phyloP scores from a whole-genome alignment of 2,329 filamentous ascomycete species.

The Epichloe uncinata region DNA sequence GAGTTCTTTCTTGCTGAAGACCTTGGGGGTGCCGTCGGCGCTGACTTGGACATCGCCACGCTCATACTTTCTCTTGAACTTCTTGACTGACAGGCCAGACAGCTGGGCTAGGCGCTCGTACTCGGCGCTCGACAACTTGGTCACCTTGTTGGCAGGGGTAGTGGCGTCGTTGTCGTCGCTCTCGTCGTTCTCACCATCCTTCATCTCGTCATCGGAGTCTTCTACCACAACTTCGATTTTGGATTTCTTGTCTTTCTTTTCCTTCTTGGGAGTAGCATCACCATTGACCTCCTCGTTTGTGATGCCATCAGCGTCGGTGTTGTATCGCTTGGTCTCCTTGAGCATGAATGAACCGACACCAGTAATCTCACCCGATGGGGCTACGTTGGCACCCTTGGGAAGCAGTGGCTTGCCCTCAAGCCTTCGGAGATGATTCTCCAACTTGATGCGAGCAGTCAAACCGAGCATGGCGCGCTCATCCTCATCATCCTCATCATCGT shows the following conservation, averaged over 20 bases:
- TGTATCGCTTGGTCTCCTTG: constrained; percentile 90
- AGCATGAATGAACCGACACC: constrained; percentile 73
- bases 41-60: constrained; percentile 59
- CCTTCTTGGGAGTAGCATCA: constrained; percentile 23
- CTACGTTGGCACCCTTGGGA: constrained; percentile 61
- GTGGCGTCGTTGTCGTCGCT: constrained; percentile 19
- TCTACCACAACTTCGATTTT: constrained; percentile 27
- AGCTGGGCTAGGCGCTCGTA: constrained; percentile 48
- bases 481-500: constrained; percentile 58
- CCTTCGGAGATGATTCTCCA: constrained; percentile 61
- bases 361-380: constrained; percentile 52
- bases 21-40: constrained; percentile 52
- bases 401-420: constrained; percentile 86
- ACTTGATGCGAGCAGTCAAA: constrained; percentile 53
- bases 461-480: constrained; percentile 80
- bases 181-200: constrained; percentile 29
- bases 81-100: constrained; percentile 57
- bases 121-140: constrained; percentile 40
- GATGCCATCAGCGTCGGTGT: constrained; percentile 81
- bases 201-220: constrained; percentile 30
- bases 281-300: constrained; percentile 38
- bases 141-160: constrained; percentile 22
- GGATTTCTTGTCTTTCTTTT: constrained; percentile 31
- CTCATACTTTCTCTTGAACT: constrained; percentile 69
- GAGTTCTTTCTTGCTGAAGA: constrained; percentile 62